Percentiles rank a stretch among this genome's conserved stretches.
These are phyloP conservation scores for Colletotrichum camelliae DNA, from an alignment of 2,329 filamentous ascomycete genomes.

Conservation along the genomic window DNA sequence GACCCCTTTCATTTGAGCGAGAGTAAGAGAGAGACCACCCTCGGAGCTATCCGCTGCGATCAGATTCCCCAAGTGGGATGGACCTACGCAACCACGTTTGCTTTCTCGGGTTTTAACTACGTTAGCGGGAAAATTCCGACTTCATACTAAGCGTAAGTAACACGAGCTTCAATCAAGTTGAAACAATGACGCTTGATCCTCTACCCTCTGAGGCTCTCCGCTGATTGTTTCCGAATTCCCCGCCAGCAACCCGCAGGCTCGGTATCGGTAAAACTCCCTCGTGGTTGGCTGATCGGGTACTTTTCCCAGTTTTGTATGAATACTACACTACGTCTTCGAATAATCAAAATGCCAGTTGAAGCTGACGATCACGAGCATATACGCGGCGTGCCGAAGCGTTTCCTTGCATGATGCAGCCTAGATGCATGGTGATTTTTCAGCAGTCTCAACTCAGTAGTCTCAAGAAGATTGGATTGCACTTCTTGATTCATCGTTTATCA, in stretches of 20 bases:
- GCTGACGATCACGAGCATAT: background rate
- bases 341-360: background rate
- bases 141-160: background rate
- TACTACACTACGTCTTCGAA: rapidly evolving
- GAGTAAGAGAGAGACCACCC: background rate
- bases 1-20: background rate
- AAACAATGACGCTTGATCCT: background rate
- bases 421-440: background rate
- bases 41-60: background rate
- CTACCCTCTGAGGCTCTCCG: background rate
- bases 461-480: background rate
- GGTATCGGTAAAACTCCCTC: background rate
- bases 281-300: background rate
- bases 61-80: background rate
- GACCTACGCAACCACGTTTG: background rate
- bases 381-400: background rate
- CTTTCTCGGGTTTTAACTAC: background rate
- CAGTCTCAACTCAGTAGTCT: background rate
- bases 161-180: background rate
- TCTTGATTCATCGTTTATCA: background rate
- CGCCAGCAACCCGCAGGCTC: background rate
- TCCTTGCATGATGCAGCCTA: background rate
- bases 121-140: background rate
- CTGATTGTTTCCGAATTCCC: background rate
- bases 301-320: background rate